Evolutionary conservation across 768 basidiomycete genomes (phyloP).

Genomic region (Gautieria morchelliformis): DNA sequence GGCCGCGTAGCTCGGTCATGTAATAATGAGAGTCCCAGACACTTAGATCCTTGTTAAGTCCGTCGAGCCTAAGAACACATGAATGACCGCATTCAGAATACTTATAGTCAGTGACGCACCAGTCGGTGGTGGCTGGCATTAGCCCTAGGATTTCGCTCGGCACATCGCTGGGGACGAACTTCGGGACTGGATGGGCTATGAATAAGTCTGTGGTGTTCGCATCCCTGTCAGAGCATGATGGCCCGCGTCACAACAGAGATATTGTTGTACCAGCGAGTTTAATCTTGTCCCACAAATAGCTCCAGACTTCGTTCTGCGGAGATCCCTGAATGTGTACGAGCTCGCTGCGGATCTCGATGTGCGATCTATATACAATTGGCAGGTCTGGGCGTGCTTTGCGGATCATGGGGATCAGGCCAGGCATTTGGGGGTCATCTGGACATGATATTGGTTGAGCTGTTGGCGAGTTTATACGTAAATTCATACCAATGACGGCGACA

Average conservation of each 20-base stretch:
- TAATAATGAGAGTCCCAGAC: conserved; percentile 80
- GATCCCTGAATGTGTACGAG: conserved; percentile 74
- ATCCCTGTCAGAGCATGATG: background rate
- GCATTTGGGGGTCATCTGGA: conserved; percentile 84
- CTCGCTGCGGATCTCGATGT: conserved; percentile 86
- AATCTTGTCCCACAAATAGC: conserved; percentile 92
- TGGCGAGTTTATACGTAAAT: background rate
- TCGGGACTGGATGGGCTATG: conserved; percentile 77
- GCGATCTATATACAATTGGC: conserved; percentile 88
- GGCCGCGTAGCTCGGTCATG: conserved; percentile 78
- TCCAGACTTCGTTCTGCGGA: conserved; percentile 87
- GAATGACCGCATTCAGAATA: conserved; percentile 19
- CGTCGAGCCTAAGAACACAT: conserved; percentile 58
- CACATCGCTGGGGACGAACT: conserved; percentile 86
- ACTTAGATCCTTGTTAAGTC: conserved; percentile 82
- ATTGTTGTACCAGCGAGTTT: conserved; percentile 78
- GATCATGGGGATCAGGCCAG: conserved; percentile 89
- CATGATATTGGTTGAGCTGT: conserved; percentile 6
- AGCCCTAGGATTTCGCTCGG: conserved; percentile 60
- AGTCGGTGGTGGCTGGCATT: conserved; percentile 79
- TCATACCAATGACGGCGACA: conserved; percentile 76
- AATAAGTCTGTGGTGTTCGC: background rate
- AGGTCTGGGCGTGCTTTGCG: conserved; percentile 73
- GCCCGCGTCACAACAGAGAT: background rate
- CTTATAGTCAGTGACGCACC: conserved; percentile 37